These are phyloP conservation scores for Hyaloscypha finlandica DNA, from an alignment of 495 filamentous ascomycete genomes.

Conservation along the genomic window DNA sequence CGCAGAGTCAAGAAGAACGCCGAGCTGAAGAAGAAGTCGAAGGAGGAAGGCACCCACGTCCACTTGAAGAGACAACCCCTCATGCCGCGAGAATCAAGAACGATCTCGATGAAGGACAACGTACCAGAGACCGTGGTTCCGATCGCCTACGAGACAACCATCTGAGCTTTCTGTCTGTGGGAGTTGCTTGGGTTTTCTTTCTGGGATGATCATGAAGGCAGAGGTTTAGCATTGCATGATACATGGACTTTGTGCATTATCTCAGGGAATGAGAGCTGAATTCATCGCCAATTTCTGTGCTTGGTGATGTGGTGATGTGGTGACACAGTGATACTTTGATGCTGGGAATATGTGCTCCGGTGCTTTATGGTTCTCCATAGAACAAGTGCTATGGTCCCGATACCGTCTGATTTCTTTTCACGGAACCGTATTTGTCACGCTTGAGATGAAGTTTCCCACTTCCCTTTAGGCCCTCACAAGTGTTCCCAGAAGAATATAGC, in stretches of 20 bases:
- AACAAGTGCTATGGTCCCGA: neutral
- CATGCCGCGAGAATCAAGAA: conserved; percentile 76
- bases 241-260: conserved; percentile 33
- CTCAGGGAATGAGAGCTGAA: conserved; percentile 34
- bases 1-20: conserved; percentile 95
- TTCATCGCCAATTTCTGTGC: conserved; percentile 23
- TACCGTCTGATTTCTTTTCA: neutral
- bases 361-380: no score
- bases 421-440: conserved; percentile 30
- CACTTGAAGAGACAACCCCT: conserved; percentile 89
- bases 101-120: conserved; percentile 73
- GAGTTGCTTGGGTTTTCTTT: conserved; percentile 36
- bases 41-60: conserved; percentile 80
- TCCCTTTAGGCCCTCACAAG: conserved; percentile 30
- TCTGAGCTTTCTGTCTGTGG: conserved; percentile 60
- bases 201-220: conserved; percentile 25
- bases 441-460: conserved; percentile 22
- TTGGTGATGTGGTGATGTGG: conserved; percentile 7
- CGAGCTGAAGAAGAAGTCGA: conserved; percentile 85
- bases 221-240: conserved; percentile 33
- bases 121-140: conserved; percentile 88
- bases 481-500: conserved; percentile 24
- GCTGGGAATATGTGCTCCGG: neutral
- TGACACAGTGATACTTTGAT: conserved; percentile 6
- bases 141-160: conserved; percentile 96